Percentiles rank a stretch among this genome's conserved stretches.
Evolutionary conservation across 2,329 filamentous ascomycete species (phyloP).

Genomic region (Dactylonectria estremocensis): DNA sequence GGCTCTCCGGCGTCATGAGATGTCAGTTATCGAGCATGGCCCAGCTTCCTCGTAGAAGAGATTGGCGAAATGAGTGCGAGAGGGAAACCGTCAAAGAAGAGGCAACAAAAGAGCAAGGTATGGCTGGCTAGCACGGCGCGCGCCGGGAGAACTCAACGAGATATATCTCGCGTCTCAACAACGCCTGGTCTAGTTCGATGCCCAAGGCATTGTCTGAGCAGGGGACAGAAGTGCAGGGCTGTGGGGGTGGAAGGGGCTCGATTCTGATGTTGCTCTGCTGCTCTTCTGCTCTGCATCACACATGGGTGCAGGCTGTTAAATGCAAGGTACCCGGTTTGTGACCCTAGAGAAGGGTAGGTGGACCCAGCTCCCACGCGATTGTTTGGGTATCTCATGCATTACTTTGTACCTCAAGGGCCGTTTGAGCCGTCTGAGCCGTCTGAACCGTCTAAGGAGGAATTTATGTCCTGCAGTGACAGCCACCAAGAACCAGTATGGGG

Average conservation of each 20-base stretch:
- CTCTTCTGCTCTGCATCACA: constrained; percentile 12
- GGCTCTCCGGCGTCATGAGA: constrained; percentile 42
- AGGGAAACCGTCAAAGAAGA: constrained; percentile 10
- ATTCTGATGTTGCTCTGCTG: constrained; percentile 26
- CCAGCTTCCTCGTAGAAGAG: constrained; percentile 25
- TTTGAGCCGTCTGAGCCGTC: constrained; percentile 29
- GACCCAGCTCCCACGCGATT: constrained; percentile 30
- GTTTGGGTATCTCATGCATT: constrained; percentile 35
- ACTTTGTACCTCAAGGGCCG: constrained; percentile 14
- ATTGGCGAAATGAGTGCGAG: constrained; percentile 17
- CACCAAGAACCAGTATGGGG: constrained; percentile 12
- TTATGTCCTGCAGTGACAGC: neutral
- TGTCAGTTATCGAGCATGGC: constrained; percentile 41
- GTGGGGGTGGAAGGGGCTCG: constrained; percentile 23
- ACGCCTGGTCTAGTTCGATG: constrained; percentile 22
- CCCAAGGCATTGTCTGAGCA: constrained; percentile 24
- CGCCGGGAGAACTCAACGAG: constrained; percentile 31
- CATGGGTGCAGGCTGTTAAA: constrained; percentile 34
- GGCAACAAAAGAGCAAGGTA: constrained; percentile 12
- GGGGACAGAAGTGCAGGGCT: constrained; percentile 25
- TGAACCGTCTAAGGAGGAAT: constrained; percentile 15
- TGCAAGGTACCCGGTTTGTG: constrained; percentile 44
- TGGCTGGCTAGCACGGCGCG: constrained; percentile 15
- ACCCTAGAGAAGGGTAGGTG: constrained; percentile 31
- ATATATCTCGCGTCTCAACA: constrained; percentile 41